Conservation (phyloP, 2,329 filamentous ascomycete species). For the Xylariaceae sp. region DNA sequence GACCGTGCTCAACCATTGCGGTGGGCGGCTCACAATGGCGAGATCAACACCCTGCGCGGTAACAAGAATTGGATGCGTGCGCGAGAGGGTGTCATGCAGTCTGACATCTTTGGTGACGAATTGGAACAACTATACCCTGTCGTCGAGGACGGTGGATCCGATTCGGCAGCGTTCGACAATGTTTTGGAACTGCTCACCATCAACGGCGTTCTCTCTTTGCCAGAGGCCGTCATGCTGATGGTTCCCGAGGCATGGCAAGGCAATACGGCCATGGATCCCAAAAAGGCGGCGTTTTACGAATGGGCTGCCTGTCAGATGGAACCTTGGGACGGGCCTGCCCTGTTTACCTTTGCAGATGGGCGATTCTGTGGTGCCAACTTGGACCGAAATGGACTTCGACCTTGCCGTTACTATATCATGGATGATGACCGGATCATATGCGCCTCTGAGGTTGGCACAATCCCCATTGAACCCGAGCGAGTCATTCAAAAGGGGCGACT, state of each 20-base stretch:
- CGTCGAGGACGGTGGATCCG: slow-evolving; percentile 92
- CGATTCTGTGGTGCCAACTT: slow-evolving; percentile 96
- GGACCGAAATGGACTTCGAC: slow-evolving; percentile 89
- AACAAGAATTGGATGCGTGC: slow-evolving; percentile 99
- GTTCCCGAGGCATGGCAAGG: slow-evolving; percentile 98
- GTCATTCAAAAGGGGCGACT: slow-evolving; percentile 91
- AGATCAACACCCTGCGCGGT: slow-evolving; percentile 94
- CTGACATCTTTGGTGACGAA: slow-evolving; percentile 86
- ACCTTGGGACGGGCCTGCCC: slow-evolving; percentile 93
- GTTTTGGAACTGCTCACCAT: slow-evolving; percentile 90
- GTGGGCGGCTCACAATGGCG: slow-evolving; percentile 97
- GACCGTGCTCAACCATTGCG: slow-evolving; percentile 92
- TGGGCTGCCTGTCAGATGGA: slow-evolving; percentile 99
- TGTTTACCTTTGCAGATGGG: slow-evolving; percentile 96
- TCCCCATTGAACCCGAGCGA: slow-evolving; percentile 82
- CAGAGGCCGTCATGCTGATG: slow-evolving; percentile 98
- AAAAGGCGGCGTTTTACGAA: slow-evolving; percentile 96
- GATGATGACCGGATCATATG: slow-evolving; percentile 97
- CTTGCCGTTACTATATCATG: slow-evolving; percentile 95
- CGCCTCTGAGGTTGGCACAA: slow-evolving; percentile 93
- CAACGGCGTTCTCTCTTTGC: slow-evolving; percentile 90
- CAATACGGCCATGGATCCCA: slow-evolving; percentile 84
- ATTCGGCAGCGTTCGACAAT: slow-evolving; percentile 96
- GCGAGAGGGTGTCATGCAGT: slow-evolving; percentile 90
- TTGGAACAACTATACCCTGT: slow-evolving; percentile 89